Percentiles rank a stretch among this genome's conserved stretches.
These are phyloP conservation scores for Vigna radiata DNA, from an alignment of 306 rosid species.

Conservation along the genomic window DNA sequence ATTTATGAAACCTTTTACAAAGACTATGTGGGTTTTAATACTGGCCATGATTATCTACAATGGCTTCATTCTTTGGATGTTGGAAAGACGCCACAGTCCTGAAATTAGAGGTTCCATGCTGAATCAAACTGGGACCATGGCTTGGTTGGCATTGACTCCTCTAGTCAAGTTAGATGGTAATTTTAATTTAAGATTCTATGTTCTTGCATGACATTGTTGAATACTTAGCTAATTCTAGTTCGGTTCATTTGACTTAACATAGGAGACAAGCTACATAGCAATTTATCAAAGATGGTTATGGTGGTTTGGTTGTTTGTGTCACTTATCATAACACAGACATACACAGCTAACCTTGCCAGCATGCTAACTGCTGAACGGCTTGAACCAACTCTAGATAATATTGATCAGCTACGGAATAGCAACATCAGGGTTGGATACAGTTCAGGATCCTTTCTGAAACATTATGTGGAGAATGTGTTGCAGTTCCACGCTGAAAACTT, in stretches of 20 bases:
- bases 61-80: constrained; percentile 63
- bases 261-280: constrained; percentile 53
- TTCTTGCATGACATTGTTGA: not conserved
- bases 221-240: not conserved
- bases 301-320: constrained; percentile 64
- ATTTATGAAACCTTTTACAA: constrained; percentile 61
- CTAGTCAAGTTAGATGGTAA: constrained; percentile 58
- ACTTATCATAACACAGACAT: constrained; percentile 54
- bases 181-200: not conserved
- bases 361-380: constrained; percentile 57
- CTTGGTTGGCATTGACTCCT: constrained; percentile 56
- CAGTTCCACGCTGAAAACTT: constrained; percentile 19
- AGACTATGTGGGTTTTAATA: constrained; percentile 53
- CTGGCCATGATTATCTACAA: constrained; percentile 49
- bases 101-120: constrained; percentile 46
- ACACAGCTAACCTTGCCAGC: constrained; percentile 60
- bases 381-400: constrained; percentile 50
- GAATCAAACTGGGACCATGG: constrained; percentile 53
- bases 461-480: constrained; percentile 45
- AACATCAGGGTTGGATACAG: constrained; percentile 49
- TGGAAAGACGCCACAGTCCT: constrained; percentile 50
- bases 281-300: constrained; percentile 57
- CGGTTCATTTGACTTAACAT: not conserved
- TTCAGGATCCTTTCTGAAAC: constrained; percentile 48
- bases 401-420: constrained; percentile 39